Base-by-base conservation (phyloP, 257 asterid species). In the Solanum chiquidenum region DNA sequence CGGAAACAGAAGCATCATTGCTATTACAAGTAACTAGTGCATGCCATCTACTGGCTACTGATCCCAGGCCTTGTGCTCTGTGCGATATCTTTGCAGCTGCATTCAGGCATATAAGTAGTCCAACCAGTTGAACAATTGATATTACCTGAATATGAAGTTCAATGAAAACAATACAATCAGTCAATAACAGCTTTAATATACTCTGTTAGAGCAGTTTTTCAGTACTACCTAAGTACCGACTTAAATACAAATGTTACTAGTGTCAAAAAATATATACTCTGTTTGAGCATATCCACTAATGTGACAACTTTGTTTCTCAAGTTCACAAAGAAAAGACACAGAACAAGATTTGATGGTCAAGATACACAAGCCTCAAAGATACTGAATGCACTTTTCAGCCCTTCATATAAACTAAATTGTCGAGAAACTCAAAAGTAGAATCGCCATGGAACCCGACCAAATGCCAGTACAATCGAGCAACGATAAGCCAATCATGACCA, bases 1-100 rank as follows among this genome's bases (percentile, higher is more conserved):
- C 94, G 18, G 94, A 90, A 20, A 82, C 89, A 16, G 89, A 86
- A 88, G 87, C 86, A 72, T 94, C 97, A 66, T 89, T 90, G 52
- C 94, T 90, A 89, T 89, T 95, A 92, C 97, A 93, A 62, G 97
- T 94, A 71, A 89, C 93, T 74, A 93, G 86, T 60, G 95, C 95
- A 89, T 96, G 99, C 99, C 99, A 96, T 90, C 95, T 92, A 91
- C 99, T 94, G 83, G 98, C 98, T 76, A 94, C 86, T 62, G 99
- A 92, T 88, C 97, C 97, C 79, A 95, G 92, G 88, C 96, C 92
- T 87, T 93, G 98, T 84, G 99, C 99, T 92, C 99, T 93, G 66
- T 96, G 99, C 16, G 99, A 96, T 91, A 96, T 93, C 93, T 93
- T 96, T 80, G 98, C 92, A 11, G 99, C 99, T 82, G 96, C 95